A percentile compares a stretch with the other conserved stretches of the same genome.
Conservation (phyloP, 352 stramenopile species). For the Globisporangium paddicum region DNA sequence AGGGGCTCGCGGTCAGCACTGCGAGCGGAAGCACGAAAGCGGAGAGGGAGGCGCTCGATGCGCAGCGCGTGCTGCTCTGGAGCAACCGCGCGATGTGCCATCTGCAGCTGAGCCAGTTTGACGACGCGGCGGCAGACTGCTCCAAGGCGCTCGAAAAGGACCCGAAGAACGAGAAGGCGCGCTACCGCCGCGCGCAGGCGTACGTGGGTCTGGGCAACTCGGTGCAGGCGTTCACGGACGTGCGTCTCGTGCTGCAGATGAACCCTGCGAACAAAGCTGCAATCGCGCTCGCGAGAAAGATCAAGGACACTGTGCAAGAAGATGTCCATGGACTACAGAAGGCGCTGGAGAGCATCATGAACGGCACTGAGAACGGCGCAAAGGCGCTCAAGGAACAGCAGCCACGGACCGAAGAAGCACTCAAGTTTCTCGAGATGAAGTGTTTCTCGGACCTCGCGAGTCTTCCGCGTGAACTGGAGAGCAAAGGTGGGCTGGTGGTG, state of each 20-base stretch:
- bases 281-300: slow-evolving; percentile 58
- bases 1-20: slow-evolving; percentile 27
- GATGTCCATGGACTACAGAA: slow-evolving; percentile 80
- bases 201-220: slow-evolving; percentile 61
- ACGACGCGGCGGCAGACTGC: slow-evolving; percentile 48
- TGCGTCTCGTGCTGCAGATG: slow-evolving; percentile 66
- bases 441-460: slow-evolving; percentile 46
- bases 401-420: slow-evolving; percentile 48
- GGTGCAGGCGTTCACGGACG: slow-evolving; percentile 63
- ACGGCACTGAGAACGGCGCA: slow-evolving; percentile 14
- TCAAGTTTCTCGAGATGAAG: slow-evolving; percentile 79
- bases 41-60: slow-evolving; percentile 15
- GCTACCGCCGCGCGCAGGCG: slow-evolving; percentile 73
- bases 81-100: slow-evolving; percentile 75
- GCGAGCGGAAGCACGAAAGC: slow-evolving; percentile 13
- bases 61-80: slow-evolving; percentile 59
- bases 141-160: slow-evolving; percentile 40
- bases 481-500: slow-evolving; percentile 47
- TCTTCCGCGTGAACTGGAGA: slow-evolving; percentile 50
- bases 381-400: slow-evolving; percentile 24
- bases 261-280: slow-evolving; percentile 74
- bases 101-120: slow-evolving; percentile 64
- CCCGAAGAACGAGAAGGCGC: slow-evolving; percentile 65
- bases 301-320: slow-evolving; percentile 68
- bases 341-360: slow-evolving; percentile 51